These are phyloP conservation scores for Capillidium rhysosporum DNA, from an alignment of 371 early-diverging fungal species.

Conservation along the genomic window DNA sequence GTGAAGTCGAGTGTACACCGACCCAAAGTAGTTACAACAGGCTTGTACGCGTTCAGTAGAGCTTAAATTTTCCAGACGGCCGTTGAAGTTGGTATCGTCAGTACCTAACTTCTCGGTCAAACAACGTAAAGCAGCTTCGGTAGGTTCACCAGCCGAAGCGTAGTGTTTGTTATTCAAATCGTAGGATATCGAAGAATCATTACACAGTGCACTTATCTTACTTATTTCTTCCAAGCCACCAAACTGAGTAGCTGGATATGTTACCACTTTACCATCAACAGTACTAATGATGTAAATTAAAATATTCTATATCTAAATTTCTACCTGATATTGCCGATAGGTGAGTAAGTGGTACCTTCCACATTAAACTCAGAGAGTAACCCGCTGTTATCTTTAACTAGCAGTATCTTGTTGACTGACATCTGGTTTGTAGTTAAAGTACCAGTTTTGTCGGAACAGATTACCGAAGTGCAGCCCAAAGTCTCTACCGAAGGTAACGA, in stretches of 20 bases:
- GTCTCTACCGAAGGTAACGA: slow-evolving; percentile 87
- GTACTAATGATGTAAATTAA: slow-evolving; percentile 5
- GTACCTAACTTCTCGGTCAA: slow-evolving; percentile 86
- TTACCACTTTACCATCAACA: slow-evolving; percentile 21
- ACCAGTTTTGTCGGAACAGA: slow-evolving; percentile 98
- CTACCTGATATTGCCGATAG: slow-evolving; percentile 41
- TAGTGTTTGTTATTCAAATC: slow-evolving; percentile 24
- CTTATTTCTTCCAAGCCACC: slow-evolving; percentile 45
- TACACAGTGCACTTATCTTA: slow-evolving; percentile 75
- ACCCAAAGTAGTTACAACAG: slow-evolving; percentile 33
- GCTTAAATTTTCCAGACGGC: slow-evolving; percentile 29
- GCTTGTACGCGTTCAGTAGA: slow-evolving; percentile 9
- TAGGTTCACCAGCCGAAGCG: slow-evolving; percentile 84
- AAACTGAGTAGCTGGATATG: slow-evolving; percentile 23
- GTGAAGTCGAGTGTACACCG: slow-evolving; percentile 22
- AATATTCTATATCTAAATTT: neutral
- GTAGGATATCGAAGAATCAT: slow-evolving; percentile 69
- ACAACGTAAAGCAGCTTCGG: slow-evolving; percentile 90
- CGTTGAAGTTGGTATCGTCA: slow-evolving; percentile 38
- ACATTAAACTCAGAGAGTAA: slow-evolving; percentile 41
- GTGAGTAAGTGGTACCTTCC: slow-evolving; percentile 69
- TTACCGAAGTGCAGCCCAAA: slow-evolving; percentile 87
- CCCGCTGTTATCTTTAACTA: slow-evolving; percentile 21
- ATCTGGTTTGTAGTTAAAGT: slow-evolving; percentile 97
- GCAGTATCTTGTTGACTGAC: slow-evolving; percentile 56